Evolutionary conservation across 257 asterid genomes (phyloP).

Genomic region (Coffea canephora): DNA sequence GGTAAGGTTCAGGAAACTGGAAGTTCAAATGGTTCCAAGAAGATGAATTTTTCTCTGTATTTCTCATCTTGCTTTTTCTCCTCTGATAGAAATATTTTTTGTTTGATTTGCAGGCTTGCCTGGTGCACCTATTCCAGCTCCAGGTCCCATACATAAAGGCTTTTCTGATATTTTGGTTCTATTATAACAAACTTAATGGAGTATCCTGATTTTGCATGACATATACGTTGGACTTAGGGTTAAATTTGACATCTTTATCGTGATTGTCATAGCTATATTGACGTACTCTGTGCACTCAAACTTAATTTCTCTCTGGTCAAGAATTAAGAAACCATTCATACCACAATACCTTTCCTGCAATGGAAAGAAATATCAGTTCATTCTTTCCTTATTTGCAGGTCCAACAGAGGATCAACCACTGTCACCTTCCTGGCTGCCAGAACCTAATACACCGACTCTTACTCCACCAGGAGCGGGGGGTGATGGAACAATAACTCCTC

Average conservation of each 20-base stretch:
- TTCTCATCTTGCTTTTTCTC: neutral
- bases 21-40: neutral
- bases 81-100: no score
- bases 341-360: neutral
- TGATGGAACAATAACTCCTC: no score
- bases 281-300: neutral
- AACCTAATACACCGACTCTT: slow-evolving; percentile 1
- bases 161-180: neutral
- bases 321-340: neutral
- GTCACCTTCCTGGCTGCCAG: slow-evolving; percentile 26
- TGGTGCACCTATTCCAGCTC: slow-evolving; percentile 61
- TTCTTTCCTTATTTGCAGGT: slow-evolving; percentile 16
- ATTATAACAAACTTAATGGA: neutral
- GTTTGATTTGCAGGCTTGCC: slow-evolving; percentile 23
- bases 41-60: neutral
- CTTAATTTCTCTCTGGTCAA: neutral
- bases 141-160: slow-evolving; percentile 36
- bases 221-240: no score
- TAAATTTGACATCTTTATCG: no score
- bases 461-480: slow-evolving; percentile 7
- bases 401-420: slow-evolving; percentile 3
- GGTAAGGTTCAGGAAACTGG: slow-evolving; percentile 28
- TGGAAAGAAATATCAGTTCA: neutral
- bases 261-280: no score
- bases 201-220: neutral